A percentile compares a stretch with the other conserved stretches of the same genome.
phyloP scores from a whole-genome alignment of 768 basidiomycete genomes.

The Psilocybe tampanensis region DNA sequence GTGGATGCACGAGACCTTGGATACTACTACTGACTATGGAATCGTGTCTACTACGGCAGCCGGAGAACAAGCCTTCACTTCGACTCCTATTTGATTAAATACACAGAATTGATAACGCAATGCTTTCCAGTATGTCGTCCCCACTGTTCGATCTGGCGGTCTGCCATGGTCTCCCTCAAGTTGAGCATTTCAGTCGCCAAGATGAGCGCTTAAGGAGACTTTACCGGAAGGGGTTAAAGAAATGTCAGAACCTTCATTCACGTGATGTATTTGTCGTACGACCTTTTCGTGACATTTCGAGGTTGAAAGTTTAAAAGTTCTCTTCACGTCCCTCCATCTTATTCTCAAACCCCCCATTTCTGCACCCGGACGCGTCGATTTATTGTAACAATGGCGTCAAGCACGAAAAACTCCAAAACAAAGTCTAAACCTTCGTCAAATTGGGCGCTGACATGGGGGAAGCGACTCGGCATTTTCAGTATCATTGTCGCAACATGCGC shows the following conservation, averaged over 20 bases:
- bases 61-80: no score
- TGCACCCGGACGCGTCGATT: not conserved
- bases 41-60: no score
- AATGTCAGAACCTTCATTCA: not conserved
- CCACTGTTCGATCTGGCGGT: no score
- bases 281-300: not conserved
- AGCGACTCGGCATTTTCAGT: conserved; percentile 33
- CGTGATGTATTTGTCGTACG: conserved; percentile 2
- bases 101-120: no score
- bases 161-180: no score
- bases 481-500: conserved; percentile 42
- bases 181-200: no score
- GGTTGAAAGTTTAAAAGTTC: conserved; percentile 1
- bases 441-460: conserved; percentile 37
- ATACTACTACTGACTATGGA: no score
- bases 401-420: conserved; percentile 13
- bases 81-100: no score
- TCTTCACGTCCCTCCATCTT: not conserved
- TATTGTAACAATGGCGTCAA: conserved; percentile 8
- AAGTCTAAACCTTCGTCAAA: conserved; percentile 6
- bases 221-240: not conserved
- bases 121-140: no score
- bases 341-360: not conserved
- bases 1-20: no score
- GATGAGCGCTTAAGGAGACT: not conserved